Evolutionary conservation across 192 early-diverging fungal genomes (phyloP).

Genomic region (Coemansia sp.): DNA sequence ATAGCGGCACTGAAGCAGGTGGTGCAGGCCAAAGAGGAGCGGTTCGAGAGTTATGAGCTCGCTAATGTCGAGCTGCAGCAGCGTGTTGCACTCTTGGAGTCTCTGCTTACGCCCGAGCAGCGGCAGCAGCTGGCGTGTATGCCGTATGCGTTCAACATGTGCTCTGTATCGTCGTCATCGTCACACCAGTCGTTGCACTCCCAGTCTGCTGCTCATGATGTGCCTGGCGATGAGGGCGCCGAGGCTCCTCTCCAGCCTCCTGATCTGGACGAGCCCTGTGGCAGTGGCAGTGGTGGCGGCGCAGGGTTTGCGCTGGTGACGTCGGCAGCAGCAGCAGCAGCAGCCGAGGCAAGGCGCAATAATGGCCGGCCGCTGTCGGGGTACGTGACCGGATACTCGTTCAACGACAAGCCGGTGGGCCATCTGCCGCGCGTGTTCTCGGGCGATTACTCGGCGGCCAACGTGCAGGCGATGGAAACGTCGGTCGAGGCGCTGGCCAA

Average conservation of each 20-base stretch:
- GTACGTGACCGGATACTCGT: constrained; percentile 31
- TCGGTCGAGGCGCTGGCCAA: constrained; percentile 39
- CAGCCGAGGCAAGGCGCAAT: constrained; percentile 1
- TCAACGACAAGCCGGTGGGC: constrained; percentile 35
- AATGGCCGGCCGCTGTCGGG: constrained; percentile 44
- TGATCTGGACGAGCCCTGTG: constrained; percentile 11
- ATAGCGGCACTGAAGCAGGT: constrained; percentile 49
- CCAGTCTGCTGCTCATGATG: neutral
- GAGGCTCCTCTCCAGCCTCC: neutral
- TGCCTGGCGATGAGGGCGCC: neutral
- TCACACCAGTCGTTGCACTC: neutral
- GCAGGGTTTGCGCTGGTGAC: neutral
- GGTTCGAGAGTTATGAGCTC: constrained; percentile 38
- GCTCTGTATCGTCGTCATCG: neutral
- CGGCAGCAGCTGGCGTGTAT: constrained; percentile 20
- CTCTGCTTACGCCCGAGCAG: constrained; percentile 31
- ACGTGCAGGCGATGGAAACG: constrained; percentile 44
- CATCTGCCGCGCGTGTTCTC: constrained; percentile 54
- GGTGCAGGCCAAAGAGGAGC: constrained; percentile 51
- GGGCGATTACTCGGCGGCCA: constrained; percentile 37
- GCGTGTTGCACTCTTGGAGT: constrained; percentile 30
- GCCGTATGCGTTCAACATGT: constrained; percentile 11
- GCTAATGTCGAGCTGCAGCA: constrained; percentile 40
- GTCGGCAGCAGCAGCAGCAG: neutral
- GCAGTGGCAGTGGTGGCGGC: no score